Evolutionary conservation across 768 basidiomycete species (phyloP).

Genomic region (Hericium rajendrae): DNA sequence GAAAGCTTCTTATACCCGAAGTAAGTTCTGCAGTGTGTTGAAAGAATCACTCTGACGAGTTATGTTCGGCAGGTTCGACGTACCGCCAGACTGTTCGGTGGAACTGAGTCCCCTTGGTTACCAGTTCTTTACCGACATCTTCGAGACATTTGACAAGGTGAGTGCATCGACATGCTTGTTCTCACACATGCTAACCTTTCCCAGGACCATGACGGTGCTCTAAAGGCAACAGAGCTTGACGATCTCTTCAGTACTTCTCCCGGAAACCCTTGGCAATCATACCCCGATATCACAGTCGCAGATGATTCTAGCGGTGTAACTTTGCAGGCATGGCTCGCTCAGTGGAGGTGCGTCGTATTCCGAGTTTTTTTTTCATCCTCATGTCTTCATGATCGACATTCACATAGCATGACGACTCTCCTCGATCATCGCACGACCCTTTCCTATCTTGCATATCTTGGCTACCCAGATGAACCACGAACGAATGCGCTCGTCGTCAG

Average conservation of each 20-base stretch:
- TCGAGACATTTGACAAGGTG: slow-evolving; percentile 91
- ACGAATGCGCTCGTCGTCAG: slow-evolving; percentile 83
- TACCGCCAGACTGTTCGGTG: slow-evolving; percentile 88
- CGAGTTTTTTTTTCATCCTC: no score
- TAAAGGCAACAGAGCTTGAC: slow-evolving; percentile 74
- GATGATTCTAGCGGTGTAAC: slow-evolving; percentile 86
- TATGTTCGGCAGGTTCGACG: slow-evolving; percentile 62
- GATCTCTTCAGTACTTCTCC: slow-evolving; percentile 87
- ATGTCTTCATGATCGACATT: neutral
- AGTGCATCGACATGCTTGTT: neutral
- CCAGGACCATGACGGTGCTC: slow-evolving; percentile 91
- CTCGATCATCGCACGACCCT: slow-evolving; percentile 89
- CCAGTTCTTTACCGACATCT: slow-evolving; percentile 95
- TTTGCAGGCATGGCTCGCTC: slow-evolving; percentile 95
- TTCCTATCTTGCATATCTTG: slow-evolving; percentile 91
- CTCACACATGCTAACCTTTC: neutral
- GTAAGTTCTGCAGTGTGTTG: slow-evolving; percentile 33
- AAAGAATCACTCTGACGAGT: slow-evolving; percentile 3
- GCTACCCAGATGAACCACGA: slow-evolving; percentile 72
- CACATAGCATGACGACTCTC: slow-evolving; percentile 84
- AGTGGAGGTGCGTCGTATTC: slow-evolving; percentile 71
- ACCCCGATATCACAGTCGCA: slow-evolving; percentile 82
- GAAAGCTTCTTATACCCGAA: slow-evolving; percentile 85
- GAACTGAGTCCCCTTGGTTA: slow-evolving; percentile 92
- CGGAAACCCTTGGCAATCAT: slow-evolving; percentile 96